Percentiles rank a stretch among this genome's conserved stretches.
These are phyloP conservation scores for Cryptosporidium ubiquitum DNA, from an alignment of 169 alveolate genomes.

Conservation along the genomic window DNA sequence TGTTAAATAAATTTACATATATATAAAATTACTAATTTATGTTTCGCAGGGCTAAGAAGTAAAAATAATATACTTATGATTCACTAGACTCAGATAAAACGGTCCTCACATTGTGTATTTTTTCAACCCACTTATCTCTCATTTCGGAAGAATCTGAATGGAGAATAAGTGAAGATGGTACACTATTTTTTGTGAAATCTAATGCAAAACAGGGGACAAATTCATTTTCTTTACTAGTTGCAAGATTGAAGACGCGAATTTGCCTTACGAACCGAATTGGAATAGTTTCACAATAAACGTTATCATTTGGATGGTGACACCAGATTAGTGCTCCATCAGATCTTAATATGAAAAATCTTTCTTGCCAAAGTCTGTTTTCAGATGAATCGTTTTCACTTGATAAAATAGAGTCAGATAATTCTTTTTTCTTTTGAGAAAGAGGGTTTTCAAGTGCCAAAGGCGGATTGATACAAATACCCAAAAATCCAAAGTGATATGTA, in stretches of 20 bases:
- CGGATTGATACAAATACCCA: constrained; percentile 65
- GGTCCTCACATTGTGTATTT: constrained; percentile 64
- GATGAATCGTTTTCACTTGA: background rate
- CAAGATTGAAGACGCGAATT: constrained; percentile 62
- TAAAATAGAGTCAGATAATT: background rate
- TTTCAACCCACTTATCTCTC: constrained; percentile 73
- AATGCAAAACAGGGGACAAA: constrained; percentile 59
- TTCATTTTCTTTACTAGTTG: constrained; percentile 57
- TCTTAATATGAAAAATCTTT: constrained; percentile 55
- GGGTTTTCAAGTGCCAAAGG: constrained; percentile 63
- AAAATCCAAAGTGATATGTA: constrained; percentile 69
- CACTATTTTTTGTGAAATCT: constrained; percentile 54
- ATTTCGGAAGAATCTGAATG: constrained; percentile 43
- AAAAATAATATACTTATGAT: background rate
- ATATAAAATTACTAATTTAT: background rate
- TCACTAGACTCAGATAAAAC: constrained; percentile 30
- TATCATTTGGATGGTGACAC: constrained; percentile 73
- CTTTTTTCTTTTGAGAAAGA: constrained; percentile 25
- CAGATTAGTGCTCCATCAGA: constrained; percentile 62
- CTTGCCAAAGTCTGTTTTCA: constrained; percentile 69
- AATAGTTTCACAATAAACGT: constrained; percentile 18
- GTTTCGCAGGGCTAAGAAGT: background rate
- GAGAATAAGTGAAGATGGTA: constrained; percentile 57
- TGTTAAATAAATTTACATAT: background rate
- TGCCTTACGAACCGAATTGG: constrained; percentile 65